These are phyloP conservation scores for Jatropha multifida DNA, from an alignment of 441 rosid genomes.

Conservation along the genomic window DNA sequence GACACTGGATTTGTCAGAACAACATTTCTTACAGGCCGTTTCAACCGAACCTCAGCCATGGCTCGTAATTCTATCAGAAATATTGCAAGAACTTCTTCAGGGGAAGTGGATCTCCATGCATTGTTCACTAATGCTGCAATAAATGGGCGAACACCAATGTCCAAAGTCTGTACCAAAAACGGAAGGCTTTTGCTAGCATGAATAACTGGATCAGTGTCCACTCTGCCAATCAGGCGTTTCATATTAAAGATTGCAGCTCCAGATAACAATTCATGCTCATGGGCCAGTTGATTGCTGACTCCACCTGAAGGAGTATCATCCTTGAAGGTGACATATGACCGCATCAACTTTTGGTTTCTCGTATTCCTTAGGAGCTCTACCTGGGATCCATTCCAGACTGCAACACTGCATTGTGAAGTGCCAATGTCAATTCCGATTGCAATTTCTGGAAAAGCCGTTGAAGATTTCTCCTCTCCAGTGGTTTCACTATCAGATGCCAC, in stretches of 20 bases:
- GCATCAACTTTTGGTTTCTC: constrained; percentile 72
- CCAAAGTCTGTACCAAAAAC: constrained; percentile 79
- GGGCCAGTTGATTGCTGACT: constrained; percentile 63
- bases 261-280: constrained; percentile 69
- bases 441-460: constrained; percentile 57
- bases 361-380: constrained; percentile 73
- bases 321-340: constrained; percentile 72
- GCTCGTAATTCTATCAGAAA: constrained; percentile 66
- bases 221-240: constrained; percentile 87
- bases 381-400: constrained; percentile 81
- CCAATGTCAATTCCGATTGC: constrained; percentile 89
- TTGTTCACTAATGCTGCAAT: constrained; percentile 78
- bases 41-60: constrained; percentile 75
- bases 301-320: constrained; percentile 73
- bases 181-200: constrained; percentile 72
- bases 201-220: constrained; percentile 78
- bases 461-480: constrained; percentile 68
- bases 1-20: constrained; percentile 82
- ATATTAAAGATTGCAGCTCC: constrained; percentile 87
- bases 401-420: constrained; percentile 83
- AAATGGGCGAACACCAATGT: constrained; percentile 79
- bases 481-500: constrained; percentile 83
- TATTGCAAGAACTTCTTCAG: constrained; percentile 85
- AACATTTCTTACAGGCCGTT: constrained; percentile 63
- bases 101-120: constrained; percentile 84